Base-by-base conservation (phyloP, 2,329 filamentous ascomycete species). In the Apiospora kogelbergensis region DNA sequence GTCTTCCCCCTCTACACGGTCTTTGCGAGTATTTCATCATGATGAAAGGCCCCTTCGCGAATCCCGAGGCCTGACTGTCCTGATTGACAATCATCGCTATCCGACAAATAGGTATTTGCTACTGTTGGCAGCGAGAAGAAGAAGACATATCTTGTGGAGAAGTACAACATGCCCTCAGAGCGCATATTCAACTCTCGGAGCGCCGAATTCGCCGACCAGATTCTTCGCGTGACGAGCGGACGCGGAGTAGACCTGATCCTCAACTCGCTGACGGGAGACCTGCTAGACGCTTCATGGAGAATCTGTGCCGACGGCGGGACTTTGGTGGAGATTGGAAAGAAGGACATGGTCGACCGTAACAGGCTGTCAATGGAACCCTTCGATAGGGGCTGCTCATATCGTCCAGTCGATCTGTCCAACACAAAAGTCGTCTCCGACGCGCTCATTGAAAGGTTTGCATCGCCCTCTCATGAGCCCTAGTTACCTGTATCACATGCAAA, bases 171-270 rank as follows among this genome's bases (percentile, higher is more conserved):
- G 22, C 76, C 76, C 0, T 6, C 57, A 2, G 68, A 72, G 11
- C 78, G 74, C 42, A 80, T 83, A 0, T 79, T 82, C 68, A 72
- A 71, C 45, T 79, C 76, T 0, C 77, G 80, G 17, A 76, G 80
- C 10, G 78, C 80, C 26, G 66, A 70, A 0, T 82, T 82, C 53
- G 75, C 71, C 1, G 46, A 71, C 1, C 70, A 75, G 6, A 74
- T 80, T 17, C 63, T 71, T 30, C 10, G 26, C 1, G 65, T 41
- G 0, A 81, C 80, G 0, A 37, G 68, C 4, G 76, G 78, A 3
- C 63, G 69, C 0, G 80, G 80, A 30, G 68, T 74, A 1, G 65
- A 74, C 15, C 60, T 71, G 1, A 67, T 75, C 10, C 15, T 75
- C 0, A 74, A 75, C 40, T 75, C 72, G 0, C 22, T 74, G 3